Base-by-base conservation (phyloP, 164 flowering plant genomes). In the Aristolochia contorta region DNA sequence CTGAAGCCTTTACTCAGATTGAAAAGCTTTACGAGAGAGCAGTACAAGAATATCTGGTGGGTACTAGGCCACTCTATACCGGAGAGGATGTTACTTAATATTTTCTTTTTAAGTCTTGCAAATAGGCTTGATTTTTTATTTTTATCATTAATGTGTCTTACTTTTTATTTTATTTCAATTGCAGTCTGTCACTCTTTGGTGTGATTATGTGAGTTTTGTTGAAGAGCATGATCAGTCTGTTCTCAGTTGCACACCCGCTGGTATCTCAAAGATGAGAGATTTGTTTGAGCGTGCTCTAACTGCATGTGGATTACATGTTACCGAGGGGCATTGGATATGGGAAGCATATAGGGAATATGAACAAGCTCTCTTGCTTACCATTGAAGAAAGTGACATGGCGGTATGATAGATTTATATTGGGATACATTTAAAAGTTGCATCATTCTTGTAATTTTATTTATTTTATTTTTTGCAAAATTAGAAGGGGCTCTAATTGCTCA, bases 181-280 rank as follows among this genome's bases (percentile, higher is more conserved):
- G 85, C 90, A 93, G 98, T 93, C 96, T 61, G 84, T 85, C 52
- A 59, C 87, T 63, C 81, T 94, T 32, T 94, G 99, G 99, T 80
- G 83, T 71, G 91, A 88, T 69, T 94, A 90, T 75, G 18, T 90
- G 55, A 80, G 78, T 68, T 94, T 82, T 74, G 75, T 90, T 33
- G 79, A 74, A 80, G 86, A 85, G 54, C 50, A 77, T 60, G 89
- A 91, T 68, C 84, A 81, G 52, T 70, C 74, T 47, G 83, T 88
- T 12, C 58, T 67, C 24, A 74, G 76, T 46, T 71, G 68, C 69
- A 75, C 86, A 62, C 64, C 75, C 57, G 74, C 62, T 61, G 99
- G 97, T 37, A 71, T 85, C 65, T 69, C 67, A 41, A 94, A 82
- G 73, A 80, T 80, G 50, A 86, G 96, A 66, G 69, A 82, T 64